A percentile compares a stretch with the other conserved stretches of the same genome.
These are phyloP conservation scores for Moringa oleifera DNA, from an alignment of 345 rosid genomes.

Conservation along the genomic window DNA sequence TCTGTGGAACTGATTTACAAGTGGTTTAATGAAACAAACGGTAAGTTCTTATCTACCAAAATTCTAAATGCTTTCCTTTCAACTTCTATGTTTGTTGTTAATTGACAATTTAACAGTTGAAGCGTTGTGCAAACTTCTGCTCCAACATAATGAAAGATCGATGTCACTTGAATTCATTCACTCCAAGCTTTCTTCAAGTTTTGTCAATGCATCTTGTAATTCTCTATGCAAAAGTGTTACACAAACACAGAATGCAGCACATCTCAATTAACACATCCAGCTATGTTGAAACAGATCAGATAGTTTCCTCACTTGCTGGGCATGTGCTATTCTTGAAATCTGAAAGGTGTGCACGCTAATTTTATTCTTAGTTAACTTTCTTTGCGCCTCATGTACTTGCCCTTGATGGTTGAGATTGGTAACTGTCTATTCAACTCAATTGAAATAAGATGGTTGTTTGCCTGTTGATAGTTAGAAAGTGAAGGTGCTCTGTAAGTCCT, in stretches of 20 bases:
- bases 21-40: neutral
- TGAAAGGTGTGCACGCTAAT: slow-evolving; percentile 47
- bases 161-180: slow-evolving; percentile 65
- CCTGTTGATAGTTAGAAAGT: no score
- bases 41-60: neutral
- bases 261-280: slow-evolving; percentile 50
- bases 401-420: no score
- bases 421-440: no score
- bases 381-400: no score
- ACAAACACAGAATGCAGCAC: slow-evolving; percentile 40
- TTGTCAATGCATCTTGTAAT: slow-evolving; percentile 39
- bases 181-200: slow-evolving; percentile 63
- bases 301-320: slow-evolving; percentile 32
- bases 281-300: slow-evolving; percentile 40
- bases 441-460: no score
- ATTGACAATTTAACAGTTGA: slow-evolving; percentile 38
- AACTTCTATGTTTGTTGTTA: slow-evolving; percentile 2
- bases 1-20: no score
- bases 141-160: slow-evolving; percentile 56
- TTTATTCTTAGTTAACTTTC: no score
- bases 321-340: slow-evolving; percentile 54
- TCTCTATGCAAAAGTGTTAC: slow-evolving; percentile 30
- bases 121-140: slow-evolving; percentile 62
- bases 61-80: slow-evolving; percentile 8
- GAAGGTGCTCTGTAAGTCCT: no score